These are phyloP conservation scores for Saccharomycopsis javanensis DNA, from an alignment of 805 yeast genomes.

Conservation along the genomic window DNA sequence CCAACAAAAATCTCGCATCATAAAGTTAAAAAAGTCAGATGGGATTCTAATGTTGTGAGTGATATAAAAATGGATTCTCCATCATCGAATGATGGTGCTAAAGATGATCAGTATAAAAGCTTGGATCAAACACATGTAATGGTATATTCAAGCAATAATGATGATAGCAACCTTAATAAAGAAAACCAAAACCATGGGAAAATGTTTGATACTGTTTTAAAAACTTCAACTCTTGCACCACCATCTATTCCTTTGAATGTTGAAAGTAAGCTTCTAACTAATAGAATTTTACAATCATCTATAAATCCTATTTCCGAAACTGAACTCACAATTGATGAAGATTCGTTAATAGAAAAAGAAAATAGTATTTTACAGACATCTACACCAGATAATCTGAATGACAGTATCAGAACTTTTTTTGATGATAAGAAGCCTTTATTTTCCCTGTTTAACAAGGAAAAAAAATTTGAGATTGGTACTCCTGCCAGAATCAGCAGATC, in stretches of 20 bases:
- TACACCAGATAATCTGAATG: background rate
- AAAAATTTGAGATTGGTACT: conserved; percentile 2
- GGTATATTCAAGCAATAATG: background rate
- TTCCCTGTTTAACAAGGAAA: conserved; percentile 1
- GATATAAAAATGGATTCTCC: conserved; percentile 4
- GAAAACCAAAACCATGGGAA: conserved; percentile 11
- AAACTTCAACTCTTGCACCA: background rate
- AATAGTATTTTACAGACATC: background rate
- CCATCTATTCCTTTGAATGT: background rate
- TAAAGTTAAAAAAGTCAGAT: conserved; percentile 36
- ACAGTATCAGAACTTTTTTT: background rate
- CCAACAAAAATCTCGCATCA: conserved; percentile 8
- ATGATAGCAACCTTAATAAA: background rate
- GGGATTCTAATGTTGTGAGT: conserved; percentile 31
- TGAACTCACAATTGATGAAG: background rate
- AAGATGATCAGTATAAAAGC: conserved; percentile 1
- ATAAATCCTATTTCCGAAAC: background rate
- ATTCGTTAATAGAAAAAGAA: background rate
- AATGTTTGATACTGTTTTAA: conserved; percentile 1
- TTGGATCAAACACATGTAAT: background rate
- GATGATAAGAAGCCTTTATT: background rate
- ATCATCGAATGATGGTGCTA: conserved; percentile 2
- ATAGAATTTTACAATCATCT: background rate
- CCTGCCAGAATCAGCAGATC: conserved; percentile 4
- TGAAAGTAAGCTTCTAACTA: background rate